Evolutionary conservation across 2,329 filamentous ascomycete genomes (phyloP).

Genomic region (Gnomoniopsis smithogilvyi): DNA sequence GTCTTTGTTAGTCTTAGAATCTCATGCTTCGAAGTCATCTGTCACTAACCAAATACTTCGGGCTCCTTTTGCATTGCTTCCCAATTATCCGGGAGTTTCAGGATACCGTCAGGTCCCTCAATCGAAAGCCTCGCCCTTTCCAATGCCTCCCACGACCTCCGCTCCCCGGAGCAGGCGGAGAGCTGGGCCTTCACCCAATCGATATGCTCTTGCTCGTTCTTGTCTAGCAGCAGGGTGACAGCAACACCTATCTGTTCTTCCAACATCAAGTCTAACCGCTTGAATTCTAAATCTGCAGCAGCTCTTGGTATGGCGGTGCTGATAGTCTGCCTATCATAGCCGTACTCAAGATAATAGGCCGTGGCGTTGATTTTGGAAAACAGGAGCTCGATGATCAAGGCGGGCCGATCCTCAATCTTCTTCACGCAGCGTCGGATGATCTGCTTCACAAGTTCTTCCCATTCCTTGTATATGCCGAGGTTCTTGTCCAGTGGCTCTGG

Average conservation of each 20-base stretch:
- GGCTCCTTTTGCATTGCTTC: slow-evolving; percentile 30
- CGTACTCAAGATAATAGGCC: slow-evolving; percentile 84
- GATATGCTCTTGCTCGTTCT: slow-evolving; percentile 72
- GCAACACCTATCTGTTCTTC: slow-evolving; percentile 68
- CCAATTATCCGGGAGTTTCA: slow-evolving; percentile 23
- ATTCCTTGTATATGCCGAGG: slow-evolving; percentile 73
- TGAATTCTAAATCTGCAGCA: slow-evolving; percentile 81
- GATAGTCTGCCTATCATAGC: slow-evolving; percentile 75
- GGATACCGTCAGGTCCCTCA: slow-evolving; percentile 27
- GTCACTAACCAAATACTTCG: slow-evolving; percentile 51
- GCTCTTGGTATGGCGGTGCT: slow-evolving; percentile 60
- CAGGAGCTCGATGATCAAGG: slow-evolving; percentile 84
- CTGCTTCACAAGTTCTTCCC: slow-evolving; percentile 85
- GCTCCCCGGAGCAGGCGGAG: slow-evolving; percentile 64
- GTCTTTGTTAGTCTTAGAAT: background rate
- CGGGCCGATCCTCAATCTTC: slow-evolving; percentile 81
- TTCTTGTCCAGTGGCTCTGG: slow-evolving; percentile 70
- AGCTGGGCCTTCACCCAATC: slow-evolving; percentile 78
- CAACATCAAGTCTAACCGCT: slow-evolving; percentile 37
- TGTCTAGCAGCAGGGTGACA: slow-evolving; percentile 75
- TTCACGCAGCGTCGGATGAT: slow-evolving; percentile 77
- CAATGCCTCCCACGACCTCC: slow-evolving; percentile 73
- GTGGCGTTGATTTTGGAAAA: slow-evolving; percentile 89
- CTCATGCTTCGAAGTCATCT: background rate
- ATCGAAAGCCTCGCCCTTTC: slow-evolving; percentile 55